Evolutionary conservation across 805 yeast genomes (phyloP), one percentile per base, ranked within the genome.

Genomic region (Kluyveromyces nonfermentans): DNA sequence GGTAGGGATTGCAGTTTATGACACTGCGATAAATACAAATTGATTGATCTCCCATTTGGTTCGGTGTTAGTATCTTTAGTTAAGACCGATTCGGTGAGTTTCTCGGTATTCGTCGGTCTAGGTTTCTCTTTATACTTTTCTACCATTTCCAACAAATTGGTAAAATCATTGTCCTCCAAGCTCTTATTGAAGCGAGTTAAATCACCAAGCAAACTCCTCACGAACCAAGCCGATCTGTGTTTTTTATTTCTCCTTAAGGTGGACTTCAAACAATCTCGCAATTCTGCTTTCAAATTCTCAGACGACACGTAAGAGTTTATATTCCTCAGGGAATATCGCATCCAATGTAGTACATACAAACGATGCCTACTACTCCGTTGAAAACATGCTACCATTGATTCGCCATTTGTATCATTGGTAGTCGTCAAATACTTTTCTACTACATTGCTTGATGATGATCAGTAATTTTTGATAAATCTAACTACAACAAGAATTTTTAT

Each of bases 311-410:
- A 30, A 31, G 51, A 43, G 6, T 46, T 33, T 1, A 55, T 38
- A 42, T 62, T 63, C 30, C 67, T 54, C 22, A 64, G 39, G 4
- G 60, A 49, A n/a, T 54, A 46, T 7, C 67, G 52, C 42, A 63
- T 66, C 16, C 65, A 47, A 9, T 46, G 46, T 5, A 60, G 36
- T 1, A 66, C 67, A 35, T 60, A 54, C 5, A 31, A 30, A 37
- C 48, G 56, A 40, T 67, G 71, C 2, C 57, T 46, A 4, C 43
- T 43, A 3, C 64, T 42, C 7, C 47, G 33, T 14, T 54, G 53
- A 49, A 67, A 67, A 43, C 61, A 64, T 7, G 53, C 51, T 21
- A 59, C 62, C 67, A 58, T 55, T 12, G 34, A 21, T 17, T 19
- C 6, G 5, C 8, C 19, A 20, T 20, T 16, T 16, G 12, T 22